Evolutionary conservation across 2,329 filamentous ascomycete genomes (phyloP).

Genomic region (Daldinia sp.): DNA sequence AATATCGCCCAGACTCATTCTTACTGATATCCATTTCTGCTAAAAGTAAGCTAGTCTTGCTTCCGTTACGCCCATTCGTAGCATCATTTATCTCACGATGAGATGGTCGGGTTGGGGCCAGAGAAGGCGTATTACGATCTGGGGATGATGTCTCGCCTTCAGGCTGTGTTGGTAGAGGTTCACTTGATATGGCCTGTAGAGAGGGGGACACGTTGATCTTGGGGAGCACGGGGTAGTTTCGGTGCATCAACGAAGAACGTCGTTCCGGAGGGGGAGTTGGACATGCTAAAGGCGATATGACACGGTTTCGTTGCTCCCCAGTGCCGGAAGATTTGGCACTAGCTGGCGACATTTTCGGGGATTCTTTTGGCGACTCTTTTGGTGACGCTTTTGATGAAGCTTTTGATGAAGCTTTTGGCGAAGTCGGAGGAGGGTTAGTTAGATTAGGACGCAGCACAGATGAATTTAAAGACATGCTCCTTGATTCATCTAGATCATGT

Average conservation of each 20-base stretch:
- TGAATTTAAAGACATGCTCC: constrained; percentile 45
- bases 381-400: not conserved
- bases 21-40: not conserved
- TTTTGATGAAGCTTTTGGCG: not conserved
- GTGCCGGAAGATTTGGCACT: constrained; percentile 20
- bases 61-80: constrained; percentile 2
- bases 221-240: constrained; percentile 38
- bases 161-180: constrained; percentile 7
- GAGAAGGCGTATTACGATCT: constrained; percentile 14
- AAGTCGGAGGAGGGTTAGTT: constrained; percentile 24
- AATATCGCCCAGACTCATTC: constrained; percentile 9
- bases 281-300: constrained; percentile 25
- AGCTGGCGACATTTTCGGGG: constrained; percentile 23
- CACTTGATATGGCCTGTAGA: constrained; percentile 19
- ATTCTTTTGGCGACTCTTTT: not conserved
- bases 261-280: constrained; percentile 42
- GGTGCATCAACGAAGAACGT: constrained; percentile 44
- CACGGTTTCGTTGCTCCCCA: constrained; percentile 13
- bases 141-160: constrained; percentile 10
- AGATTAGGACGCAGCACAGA: constrained; percentile 23
- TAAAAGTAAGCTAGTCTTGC: constrained; percentile 4
- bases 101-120: constrained; percentile 9
- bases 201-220: constrained; percentile 38
- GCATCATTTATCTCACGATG: constrained; percentile 8
- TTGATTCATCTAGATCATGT: constrained; percentile 33